phyloP scores from a whole-genome alignment of 2,329 filamentous ascomycete genomes.

The Monosporascus sp. region DNA sequence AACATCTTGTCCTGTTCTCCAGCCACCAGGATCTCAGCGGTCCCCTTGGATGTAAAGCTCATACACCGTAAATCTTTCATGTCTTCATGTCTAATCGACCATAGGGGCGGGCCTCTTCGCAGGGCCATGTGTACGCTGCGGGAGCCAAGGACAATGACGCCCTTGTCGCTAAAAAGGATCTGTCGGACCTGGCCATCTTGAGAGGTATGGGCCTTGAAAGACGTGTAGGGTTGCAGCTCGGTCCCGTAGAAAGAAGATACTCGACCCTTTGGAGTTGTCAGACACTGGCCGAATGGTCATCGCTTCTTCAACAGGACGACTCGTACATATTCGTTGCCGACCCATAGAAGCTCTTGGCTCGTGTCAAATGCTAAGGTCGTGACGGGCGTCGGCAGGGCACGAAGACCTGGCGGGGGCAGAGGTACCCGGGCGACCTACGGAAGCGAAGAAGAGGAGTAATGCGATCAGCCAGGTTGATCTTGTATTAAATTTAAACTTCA shows the following conservation, averaged over 20 bases:
- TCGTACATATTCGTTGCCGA: slow-evolving; percentile 81
- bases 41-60: slow-evolving; percentile 86
- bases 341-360: slow-evolving; percentile 85
- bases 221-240: slow-evolving; percentile 84
- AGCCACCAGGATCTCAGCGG: slow-evolving; percentile 77
- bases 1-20: slow-evolving; percentile 86
- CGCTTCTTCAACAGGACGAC: slow-evolving; percentile 3
- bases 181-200: slow-evolving; percentile 78
- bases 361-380: slow-evolving; percentile 86
- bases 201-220: slow-evolving; percentile 71
- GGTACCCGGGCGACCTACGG: slow-evolving; percentile 71
- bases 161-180: slow-evolving; percentile 84
- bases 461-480: too few species aligned
- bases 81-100: slow-evolving; percentile 75
- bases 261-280: slow-evolving; percentile 57
- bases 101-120: slow-evolving; percentile 75
- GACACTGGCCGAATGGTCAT: slow-evolving; percentile 4
- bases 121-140: slow-evolving; percentile 85
- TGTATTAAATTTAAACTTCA: background rate
- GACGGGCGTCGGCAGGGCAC: slow-evolving; percentile 64
- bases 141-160: slow-evolving; percentile 77
- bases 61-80: slow-evolving; percentile 91
- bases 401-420: slow-evolving; percentile 70
- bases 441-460: background rate
- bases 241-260: slow-evolving; percentile 83